These are phyloP conservation scores for Endogone sp. DNA, from an alignment of 192 early-diverging fungal species.

Conservation along the genomic window DNA sequence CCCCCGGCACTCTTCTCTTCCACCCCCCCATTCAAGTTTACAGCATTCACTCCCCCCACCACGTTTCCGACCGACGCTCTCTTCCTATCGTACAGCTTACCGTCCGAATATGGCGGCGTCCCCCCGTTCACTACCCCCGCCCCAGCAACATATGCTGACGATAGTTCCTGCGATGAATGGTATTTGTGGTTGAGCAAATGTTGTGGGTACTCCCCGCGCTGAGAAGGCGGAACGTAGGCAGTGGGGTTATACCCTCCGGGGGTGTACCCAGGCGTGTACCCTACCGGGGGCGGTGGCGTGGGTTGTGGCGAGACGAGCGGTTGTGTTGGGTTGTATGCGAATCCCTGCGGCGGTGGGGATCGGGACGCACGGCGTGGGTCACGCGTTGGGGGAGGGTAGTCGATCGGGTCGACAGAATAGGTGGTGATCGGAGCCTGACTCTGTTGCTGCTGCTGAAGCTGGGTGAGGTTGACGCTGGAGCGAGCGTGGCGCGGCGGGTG, in stretches of 20 bases:
- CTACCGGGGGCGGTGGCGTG: not conserved
- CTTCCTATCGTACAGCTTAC: not conserved
- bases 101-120: not conserved
- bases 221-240: not conserved
- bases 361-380: not conserved
- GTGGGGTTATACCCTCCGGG: not conserved
- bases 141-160: not conserved
- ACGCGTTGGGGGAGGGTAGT: not conserved
- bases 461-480: not conserved
- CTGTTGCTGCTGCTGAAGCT: not conserved
- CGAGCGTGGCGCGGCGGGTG: not conserved
- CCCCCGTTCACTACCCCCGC: not conserved
- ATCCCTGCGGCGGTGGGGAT: not conserved
- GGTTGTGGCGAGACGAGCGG: not conserved
- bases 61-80: not conserved
- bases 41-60: too few relatives aligned
- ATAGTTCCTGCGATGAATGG: not conserved
- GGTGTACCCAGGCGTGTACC: too few relatives aligned
- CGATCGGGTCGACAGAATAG: not conserved
- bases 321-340: not conserved
- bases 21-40: too few relatives aligned
- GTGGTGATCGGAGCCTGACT: not conserved
- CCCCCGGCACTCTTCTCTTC: too few relatives aligned
- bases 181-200: not conserved
- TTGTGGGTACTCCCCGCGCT: not conserved